Conservation (phyloP, 345 rosid genomes). For the Excoecaria cochinchinensis region DNA sequence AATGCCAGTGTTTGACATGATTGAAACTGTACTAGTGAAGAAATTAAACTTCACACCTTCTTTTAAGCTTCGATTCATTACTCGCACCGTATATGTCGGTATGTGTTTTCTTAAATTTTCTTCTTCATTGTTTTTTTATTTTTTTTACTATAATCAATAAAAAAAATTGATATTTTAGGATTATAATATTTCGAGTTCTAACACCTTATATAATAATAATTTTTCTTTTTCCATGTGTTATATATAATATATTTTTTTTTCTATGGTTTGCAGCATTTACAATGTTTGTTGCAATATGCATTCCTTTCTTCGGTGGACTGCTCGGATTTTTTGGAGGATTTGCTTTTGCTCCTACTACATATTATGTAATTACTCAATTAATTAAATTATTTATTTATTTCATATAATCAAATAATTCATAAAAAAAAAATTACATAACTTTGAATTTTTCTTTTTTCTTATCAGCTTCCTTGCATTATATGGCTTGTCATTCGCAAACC, state of each 20-base stretch:
- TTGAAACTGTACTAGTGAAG: conserved; percentile 65
- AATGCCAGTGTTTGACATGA: conserved; percentile 88
- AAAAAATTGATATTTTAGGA: too few relatives aligned
- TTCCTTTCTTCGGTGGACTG: conserved; percentile 80
- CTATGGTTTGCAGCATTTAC: conserved; percentile 52
- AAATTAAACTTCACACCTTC: conserved; percentile 46
- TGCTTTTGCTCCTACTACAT: conserved; percentile 81
- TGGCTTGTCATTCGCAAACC: conserved; percentile 77
- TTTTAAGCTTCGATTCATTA: conserved; percentile 56
- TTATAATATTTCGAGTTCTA: too few relatives aligned
- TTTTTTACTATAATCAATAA: neutral
- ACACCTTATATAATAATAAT: too few relatives aligned
- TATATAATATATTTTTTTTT: too few relatives aligned
- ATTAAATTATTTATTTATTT: neutral
- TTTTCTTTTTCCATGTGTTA: neutral
- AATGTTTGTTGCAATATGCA: conserved; percentile 52
- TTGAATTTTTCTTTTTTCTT: neutral
- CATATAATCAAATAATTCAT: neutral
- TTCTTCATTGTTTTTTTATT: neutral
- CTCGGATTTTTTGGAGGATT: conserved; percentile 89
- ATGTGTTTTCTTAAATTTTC: conserved; percentile 13
- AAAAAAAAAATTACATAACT: too few relatives aligned
- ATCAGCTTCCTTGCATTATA: conserved; percentile 72
- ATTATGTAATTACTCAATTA: conserved; percentile 45
- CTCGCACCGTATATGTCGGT: conserved; percentile 72